Base-by-base conservation (phyloP, 768 basidiomycete species). In the Auriscalpium vulgare region DNA sequence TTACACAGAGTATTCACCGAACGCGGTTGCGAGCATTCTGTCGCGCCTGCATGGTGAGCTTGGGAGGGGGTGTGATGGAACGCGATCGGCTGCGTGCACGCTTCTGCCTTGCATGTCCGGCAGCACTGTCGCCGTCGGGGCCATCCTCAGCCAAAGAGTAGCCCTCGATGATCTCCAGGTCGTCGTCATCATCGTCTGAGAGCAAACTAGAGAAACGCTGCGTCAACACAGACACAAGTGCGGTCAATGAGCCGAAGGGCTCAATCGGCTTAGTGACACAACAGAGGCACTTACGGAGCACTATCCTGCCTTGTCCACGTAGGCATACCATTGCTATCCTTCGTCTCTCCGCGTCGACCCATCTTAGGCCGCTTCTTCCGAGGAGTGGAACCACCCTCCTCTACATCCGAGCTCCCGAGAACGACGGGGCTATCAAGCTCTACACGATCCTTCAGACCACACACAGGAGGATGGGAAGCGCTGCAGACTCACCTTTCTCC, bases 41-140 rank as follows among this genome's bases (percentile, higher is more conserved):
- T 1, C 84, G 71, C 54, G 82, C 77, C 35, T 80, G 72, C 10
- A 69, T 64, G 2, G 85, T 71, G 13, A 90, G 67, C 37, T 73
- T 74, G 0, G 88, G 89, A 5, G 88, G 88, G 2, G 89, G 88
- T 0, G 88, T 91, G 40, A 91, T 78, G 4, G 88, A 91, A 21
- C 75, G 71, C 35, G 87, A 89, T 40, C 83, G 82, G 65, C 81
- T 84, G 47, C 83, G 77, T 43, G 71, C 63, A 40, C 76, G 70
- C 54, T 75, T 78, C 52, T 43, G n/a, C 35, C 43, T 11, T 40
- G 35, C 19, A 19, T 23, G 37, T 38, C 14, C 17, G 29, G 21
- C 49, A n/a, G 10, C 13, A 11, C 37, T 44, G 16, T 3, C 46
- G 10, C 75, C 58, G 77, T 78, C 34, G 71, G 70, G 53, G 73